Evolutionary conservation across 1,139 yeast species (phyloP), one percentile per base, ranked within the genome.

Genomic region (Candida tetrigidarum): DNA sequence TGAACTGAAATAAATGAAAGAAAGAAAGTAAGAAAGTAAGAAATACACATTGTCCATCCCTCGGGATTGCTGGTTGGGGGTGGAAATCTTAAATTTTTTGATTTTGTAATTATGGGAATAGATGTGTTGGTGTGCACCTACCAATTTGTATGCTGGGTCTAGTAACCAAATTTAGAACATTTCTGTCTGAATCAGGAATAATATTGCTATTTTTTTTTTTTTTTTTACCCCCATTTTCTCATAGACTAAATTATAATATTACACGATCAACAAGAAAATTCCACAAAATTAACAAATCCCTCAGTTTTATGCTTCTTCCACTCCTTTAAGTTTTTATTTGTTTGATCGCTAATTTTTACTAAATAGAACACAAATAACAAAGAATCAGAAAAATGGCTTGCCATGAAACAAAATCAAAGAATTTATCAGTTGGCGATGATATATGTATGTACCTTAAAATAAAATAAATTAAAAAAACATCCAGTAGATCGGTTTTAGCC

Each of bases 161-260:
- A 10, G 20, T 32, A 36, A 3, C 39, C 39, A n/a, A 39, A 30
- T 36, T 16, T 5, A 36, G 39, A 36, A 18, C 27, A 36, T 36
- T 36, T 36, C 14, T 12, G 3, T 8, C 42, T 35, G 42, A 39
- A 39, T 39, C 42, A 35, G 42, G 42, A 11, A 23, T n/a, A 19
- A 12, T 28, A 28, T 6, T 5, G 14, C 7, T n/a, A 19, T 10
- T 14, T 15, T 19, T 18, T 18, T 11, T 4, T 11, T 11, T 7
- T 18, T 32, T 16, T 7, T 32, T 14, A 14, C 14, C 10, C 15
- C 12, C 11, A 28, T 14, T 14, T 12, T 12, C 30, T 11, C 16
- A 5, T 16, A 34, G 10, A 34, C 16, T 12, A 34, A 16, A 25
- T 16, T 9, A 3, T 18, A n/a, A 22, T n/a, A 20, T 36, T 25